Base-by-base conservation (phyloP, 208 protist species). In the Trypanosoma rangeli region DNA sequence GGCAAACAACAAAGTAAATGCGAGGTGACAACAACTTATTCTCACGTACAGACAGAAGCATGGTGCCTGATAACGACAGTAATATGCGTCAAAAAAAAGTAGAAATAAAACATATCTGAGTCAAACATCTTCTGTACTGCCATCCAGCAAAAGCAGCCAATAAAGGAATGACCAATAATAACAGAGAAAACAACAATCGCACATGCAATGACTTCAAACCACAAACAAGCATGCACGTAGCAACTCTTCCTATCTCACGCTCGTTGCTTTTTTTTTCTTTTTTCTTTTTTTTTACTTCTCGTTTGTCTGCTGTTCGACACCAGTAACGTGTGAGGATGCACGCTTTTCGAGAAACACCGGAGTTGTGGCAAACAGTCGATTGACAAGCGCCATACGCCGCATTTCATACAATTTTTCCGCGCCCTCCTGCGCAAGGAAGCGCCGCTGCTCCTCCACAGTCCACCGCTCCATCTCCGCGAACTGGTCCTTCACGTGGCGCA, bases 341-440 rank as follows among this genome's bases (percentile, higher is more conserved):
- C 71, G 73, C 2, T 67, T 57, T 76, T 94, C 89, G 13, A 96
- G 71, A 68, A 87, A 89, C 10, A 93, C 77, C 4, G 79, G 80
- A n/a, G 87, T 69, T 18, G 79, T 56, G 1, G 84, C 55, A 74
- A 93, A 96, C 65, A 96, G 68, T n/a, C 84, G 78, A 70, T 90
- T 96, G 48, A 93, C 82, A 26, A 92, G 37, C 18, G 82, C 87
- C 91, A 96, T 96, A 22, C 91, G 88, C 73, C 92, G 80, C 83
- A 96, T 86, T 70, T 96, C 79, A 15, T 68, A 74, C 20, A 94
- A 82, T 80, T 88, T 80, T 24, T 79, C 69, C 20, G 58, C 64
- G 16, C 84, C 89, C 9, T 92, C 83, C 24, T 76, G 67, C 8
- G 50, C 50, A 3, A 93, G 57, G 70, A 86, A 93, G 42, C 78